Evolutionary conservation across 352 stramenopile species (phyloP).

Genomic region (Nothophytophthora sp.): DNA sequence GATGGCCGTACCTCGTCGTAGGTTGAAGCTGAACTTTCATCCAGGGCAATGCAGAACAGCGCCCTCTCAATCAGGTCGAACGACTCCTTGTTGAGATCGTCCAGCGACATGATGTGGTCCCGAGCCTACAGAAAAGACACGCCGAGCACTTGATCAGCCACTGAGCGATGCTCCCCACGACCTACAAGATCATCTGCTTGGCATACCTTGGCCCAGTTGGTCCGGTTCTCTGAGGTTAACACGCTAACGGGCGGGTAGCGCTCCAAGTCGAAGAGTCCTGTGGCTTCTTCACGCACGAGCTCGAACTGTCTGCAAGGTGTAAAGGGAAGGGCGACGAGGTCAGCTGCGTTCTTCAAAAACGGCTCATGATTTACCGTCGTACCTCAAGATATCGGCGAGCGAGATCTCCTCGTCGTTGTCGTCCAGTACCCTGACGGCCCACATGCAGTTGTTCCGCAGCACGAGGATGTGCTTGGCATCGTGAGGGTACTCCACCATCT

Average conservation of each 20-base stretch:
- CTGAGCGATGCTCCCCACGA: too few relatives aligned
- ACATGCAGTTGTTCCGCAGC: slow-evolving; percentile 91
- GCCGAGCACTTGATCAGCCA: neutral
- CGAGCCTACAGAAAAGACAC: slow-evolving; percentile 42
- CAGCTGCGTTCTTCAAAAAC: neutral
- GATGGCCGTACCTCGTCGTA: slow-evolving; percentile 62
- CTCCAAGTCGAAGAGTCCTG: slow-evolving; percentile 83
- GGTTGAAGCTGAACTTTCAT: slow-evolving; percentile 81
- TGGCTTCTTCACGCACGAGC: slow-evolving; percentile 82
- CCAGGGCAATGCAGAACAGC: slow-evolving; percentile 93
- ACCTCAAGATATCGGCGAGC: slow-evolving; percentile 79
- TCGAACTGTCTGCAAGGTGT: slow-evolving; percentile 67
- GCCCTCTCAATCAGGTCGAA: slow-evolving; percentile 93
- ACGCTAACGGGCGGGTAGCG: slow-evolving; percentile 91
- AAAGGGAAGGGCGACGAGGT: too few relatives aligned
- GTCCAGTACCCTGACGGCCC: slow-evolving; percentile 78
- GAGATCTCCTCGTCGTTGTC: slow-evolving; percentile 70
- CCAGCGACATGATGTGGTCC: slow-evolving; percentile 82
- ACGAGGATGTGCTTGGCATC: slow-evolving; percentile 94
- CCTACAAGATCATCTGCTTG: too few relatives aligned
- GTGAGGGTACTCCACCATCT: slow-evolving; percentile 89
- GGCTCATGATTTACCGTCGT: neutral
- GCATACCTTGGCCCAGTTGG: slow-evolving; percentile 94
- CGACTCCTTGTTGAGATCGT: slow-evolving; percentile 88
- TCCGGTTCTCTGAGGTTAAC: slow-evolving; percentile 94